Base-by-base conservation (phyloP, 176 grass and related monocot species). In the Themeda triandra region DNA sequence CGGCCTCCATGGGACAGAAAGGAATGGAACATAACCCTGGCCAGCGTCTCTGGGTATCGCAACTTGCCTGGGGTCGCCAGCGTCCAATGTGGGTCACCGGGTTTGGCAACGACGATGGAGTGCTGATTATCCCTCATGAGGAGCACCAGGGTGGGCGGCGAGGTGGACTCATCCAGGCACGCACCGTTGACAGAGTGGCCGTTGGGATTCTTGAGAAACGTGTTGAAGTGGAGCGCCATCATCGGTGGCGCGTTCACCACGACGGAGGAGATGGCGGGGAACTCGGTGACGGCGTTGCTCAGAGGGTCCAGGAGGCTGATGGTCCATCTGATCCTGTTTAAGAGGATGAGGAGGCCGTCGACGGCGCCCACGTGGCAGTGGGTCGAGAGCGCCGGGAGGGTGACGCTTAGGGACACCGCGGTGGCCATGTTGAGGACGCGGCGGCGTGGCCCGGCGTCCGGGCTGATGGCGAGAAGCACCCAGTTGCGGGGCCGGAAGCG, bases 401-500 rank as follows among this genome's bases (percentile, higher is more conserved):
- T n/a, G 8, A 64, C 8, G 8, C 2, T 8, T 4, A 35, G 3
- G 8, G 4, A 64, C 12, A 58, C 58, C 2, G 13, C 36, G 3
- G 58, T 63, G 76, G 76, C n/a, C 3, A 75, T 14, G 71, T 75
- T 66, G 41, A 74, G 27, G 27, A 74, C 18, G 13, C 11, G 44
- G 6, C 65, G 45, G 79, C 4, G 45, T 2, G 32, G 30, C 10
- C 8, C 4, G 46, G 8, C 17, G 25, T 13, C 36, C 3, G 2
- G 25, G 48, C 0, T 19, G 27, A 32, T 32, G 23, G 3, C 0
- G 44, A 84, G 62, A 3, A 66, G 23, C 28, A 21, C 45, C 82
- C 82, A 84, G 60, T 56, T 28, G n/a, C 72, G 13, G 23, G 72
- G 82, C 1, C 82, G 60, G 82, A 84, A 75, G 41, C 71, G 41